Evolutionary conservation across 164 flowering plant species (phyloP).

Genomic region (Aristolochia contorta): DNA sequence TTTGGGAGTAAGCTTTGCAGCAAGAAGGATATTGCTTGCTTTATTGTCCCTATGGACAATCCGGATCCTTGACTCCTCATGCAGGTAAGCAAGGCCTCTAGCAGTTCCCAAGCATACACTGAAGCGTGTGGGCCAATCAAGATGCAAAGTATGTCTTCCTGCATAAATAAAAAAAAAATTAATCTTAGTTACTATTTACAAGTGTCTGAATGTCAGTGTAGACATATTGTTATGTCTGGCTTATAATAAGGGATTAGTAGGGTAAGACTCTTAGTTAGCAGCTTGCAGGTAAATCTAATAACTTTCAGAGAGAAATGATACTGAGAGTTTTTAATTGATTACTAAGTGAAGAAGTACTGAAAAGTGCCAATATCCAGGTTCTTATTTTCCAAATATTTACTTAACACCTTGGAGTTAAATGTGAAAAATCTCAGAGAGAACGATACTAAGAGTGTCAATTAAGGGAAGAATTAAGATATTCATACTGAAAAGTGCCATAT

Average conservation of each 20-base stretch:
- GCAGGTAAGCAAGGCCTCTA: conserved; percentile 71
- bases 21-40: conserved; percentile 74
- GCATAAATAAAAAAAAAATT: conserved; percentile 3
- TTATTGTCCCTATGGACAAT: conserved; percentile 77
- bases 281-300: no score
- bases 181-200: neutral
- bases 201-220: neutral
- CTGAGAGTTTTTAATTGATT: no score
- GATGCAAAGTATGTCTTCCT: conserved; percentile 36
- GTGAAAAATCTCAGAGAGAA: no score
- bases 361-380: conserved; percentile 64
- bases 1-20: conserved; percentile 17
- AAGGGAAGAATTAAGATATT: no score
- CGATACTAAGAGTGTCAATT: no score
- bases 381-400: conserved; percentile 20
- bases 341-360: conserved; percentile 24
- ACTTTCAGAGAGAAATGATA: no score
- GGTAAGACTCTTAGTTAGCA: no score
- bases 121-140: conserved; percentile 50
- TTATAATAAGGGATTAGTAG: no score
- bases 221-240: no score
- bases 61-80: conserved; percentile 56
- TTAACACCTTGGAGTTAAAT: no score
- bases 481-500: conserved; percentile 65
- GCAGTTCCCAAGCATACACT: conserved; percentile 66